Conservation (phyloP, 495 filamentous ascomycete genomes). For the Aspergillus incahuasiensis region DNA sequence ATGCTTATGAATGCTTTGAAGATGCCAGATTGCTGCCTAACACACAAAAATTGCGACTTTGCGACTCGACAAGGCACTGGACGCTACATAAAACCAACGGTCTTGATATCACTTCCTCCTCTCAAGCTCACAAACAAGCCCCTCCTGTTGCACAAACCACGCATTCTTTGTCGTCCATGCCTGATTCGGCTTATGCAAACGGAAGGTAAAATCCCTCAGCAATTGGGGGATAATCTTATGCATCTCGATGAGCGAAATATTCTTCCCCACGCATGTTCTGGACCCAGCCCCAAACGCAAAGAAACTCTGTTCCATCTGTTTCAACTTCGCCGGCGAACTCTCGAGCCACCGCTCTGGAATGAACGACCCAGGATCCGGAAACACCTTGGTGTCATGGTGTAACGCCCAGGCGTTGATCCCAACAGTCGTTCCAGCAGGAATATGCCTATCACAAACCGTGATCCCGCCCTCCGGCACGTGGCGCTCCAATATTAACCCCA, state of each 20-base stretch:
- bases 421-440: slow-evolving; percentile 24
- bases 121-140: not conserved
- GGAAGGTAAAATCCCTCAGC: not conserved
- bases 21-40: too few species aligned
- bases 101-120: not conserved
- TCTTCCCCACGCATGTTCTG: slow-evolving; percentile 65
- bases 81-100: not conserved
- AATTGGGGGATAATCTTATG: slow-evolving; percentile 47
- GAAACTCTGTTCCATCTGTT: slow-evolving; percentile 34
- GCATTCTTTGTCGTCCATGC: not conserved
- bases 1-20: too few species aligned
- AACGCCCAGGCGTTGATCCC: slow-evolving; percentile 25
- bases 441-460: slow-evolving; percentile 16
- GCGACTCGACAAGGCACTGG: too few species aligned
- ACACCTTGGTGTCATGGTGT: slow-evolving; percentile 32
- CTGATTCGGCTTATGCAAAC: not conserved
- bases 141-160: not conserved
- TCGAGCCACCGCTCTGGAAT: slow-evolving; percentile 49
- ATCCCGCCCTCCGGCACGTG: slow-evolving; percentile 23
- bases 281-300: slow-evolving; percentile 57
- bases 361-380: slow-evolving; percentile 42
- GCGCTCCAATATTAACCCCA: slow-evolving; percentile 27
- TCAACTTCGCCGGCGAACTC: slow-evolving; percentile 37
- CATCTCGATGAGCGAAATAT: slow-evolving; percentile 71
- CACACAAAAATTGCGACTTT: too few species aligned